A percentile compares a stretch with the other conserved stretches of the same genome.
Conservation (phyloP, 2,329 filamentous ascomycete genomes). For the Pezicula carpinea region DNA sequence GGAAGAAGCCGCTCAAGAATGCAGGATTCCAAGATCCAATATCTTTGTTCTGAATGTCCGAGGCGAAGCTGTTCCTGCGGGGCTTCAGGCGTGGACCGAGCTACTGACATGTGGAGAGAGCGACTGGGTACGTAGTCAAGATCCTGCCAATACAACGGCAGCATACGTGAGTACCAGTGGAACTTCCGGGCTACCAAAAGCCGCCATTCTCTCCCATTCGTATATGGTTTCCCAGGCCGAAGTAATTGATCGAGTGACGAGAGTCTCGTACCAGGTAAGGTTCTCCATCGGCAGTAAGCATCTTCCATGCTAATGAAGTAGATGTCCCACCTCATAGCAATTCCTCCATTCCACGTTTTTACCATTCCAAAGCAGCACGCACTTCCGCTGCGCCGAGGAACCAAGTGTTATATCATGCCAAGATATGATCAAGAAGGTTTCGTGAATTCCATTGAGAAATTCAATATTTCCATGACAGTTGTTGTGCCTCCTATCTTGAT, state of each 20-base stretch:
- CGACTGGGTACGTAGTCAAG: slow-evolving; percentile 18
- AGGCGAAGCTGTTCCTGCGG: background rate
- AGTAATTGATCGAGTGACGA: slow-evolving; percentile 51
- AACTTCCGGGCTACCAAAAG: slow-evolving; percentile 54
- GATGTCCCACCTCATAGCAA: slow-evolving; percentile 44
- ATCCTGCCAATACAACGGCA: slow-evolving; percentile 29
- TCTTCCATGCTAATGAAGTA: slow-evolving; percentile 55
- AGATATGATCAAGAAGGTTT: slow-evolving; percentile 70
- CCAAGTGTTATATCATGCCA: slow-evolving; percentile 72
- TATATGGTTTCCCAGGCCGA: slow-evolving; percentile 28
- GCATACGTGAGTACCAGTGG: slow-evolving; percentile 38
- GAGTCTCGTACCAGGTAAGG: slow-evolving; percentile 49
- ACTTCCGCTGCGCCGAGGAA: slow-evolving; percentile 58
- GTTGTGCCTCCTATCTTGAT: slow-evolving; percentile 74
- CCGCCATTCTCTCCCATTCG: slow-evolving; percentile 30
- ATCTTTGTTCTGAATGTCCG: slow-evolving; percentile 2
- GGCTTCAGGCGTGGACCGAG: background rate
- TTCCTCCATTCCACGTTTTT: slow-evolving; percentile 55
- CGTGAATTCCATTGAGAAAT: slow-evolving; percentile 61
- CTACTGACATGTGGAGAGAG: slow-evolving; percentile 32
- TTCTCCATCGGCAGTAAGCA: background rate
- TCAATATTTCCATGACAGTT: slow-evolving; percentile 60
- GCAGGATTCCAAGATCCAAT: slow-evolving; percentile 11
- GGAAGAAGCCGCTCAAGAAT: slow-evolving; percentile 13
- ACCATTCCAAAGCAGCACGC: slow-evolving; percentile 75